Conservation (phyloP, 192 early-diverging fungal genomes). For the Rhizophlyctis rosea region DNA sequence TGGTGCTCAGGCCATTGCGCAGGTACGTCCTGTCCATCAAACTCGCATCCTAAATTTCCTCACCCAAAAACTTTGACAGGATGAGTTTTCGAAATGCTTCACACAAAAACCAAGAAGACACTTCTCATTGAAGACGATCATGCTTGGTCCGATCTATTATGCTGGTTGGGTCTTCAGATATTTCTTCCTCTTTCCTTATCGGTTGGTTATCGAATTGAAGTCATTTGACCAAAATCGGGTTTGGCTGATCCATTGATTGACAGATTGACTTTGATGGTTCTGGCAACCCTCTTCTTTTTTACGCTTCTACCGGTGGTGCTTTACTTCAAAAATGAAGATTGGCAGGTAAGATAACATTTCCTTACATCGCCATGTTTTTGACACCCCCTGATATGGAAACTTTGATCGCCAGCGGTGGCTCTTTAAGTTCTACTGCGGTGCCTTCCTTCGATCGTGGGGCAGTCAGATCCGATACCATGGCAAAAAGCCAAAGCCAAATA, state of each 20-base stretch:
- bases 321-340: constrained; percentile 32
- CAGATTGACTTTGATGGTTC: constrained; percentile 19
- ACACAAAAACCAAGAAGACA: constrained; percentile 41
- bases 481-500: constrained; percentile 33
- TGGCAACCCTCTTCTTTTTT: constrained; percentile 42
- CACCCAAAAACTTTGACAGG: constrained; percentile 31
- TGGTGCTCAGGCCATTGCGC: constrained; percentile 51
- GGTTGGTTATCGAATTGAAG: constrained; percentile 8
- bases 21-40: constrained; percentile 14
- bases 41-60: no score
- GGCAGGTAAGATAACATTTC: constrained; percentile 35
- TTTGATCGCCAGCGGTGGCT: constrained; percentile 32
- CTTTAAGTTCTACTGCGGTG: constrained; percentile 47
- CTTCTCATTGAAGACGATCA: constrained; percentile 29
- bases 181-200: constrained; percentile 43
- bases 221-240: constrained; percentile 10
- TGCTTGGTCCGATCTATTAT: constrained; percentile 30
- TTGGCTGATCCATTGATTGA: constrained; percentile 14
- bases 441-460: constrained; percentile 52
- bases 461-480: constrained; percentile 42
- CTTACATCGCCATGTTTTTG: no score
- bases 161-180: constrained; percentile 37
- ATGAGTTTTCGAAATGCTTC: constrained; percentile 57
- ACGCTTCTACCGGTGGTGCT: constrained; percentile 40
- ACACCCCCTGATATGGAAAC: neutral